Conservation (phyloP, 2,329 filamentous ascomycete genomes). For the Nannizziopsis arthrosporioides region DNA sequence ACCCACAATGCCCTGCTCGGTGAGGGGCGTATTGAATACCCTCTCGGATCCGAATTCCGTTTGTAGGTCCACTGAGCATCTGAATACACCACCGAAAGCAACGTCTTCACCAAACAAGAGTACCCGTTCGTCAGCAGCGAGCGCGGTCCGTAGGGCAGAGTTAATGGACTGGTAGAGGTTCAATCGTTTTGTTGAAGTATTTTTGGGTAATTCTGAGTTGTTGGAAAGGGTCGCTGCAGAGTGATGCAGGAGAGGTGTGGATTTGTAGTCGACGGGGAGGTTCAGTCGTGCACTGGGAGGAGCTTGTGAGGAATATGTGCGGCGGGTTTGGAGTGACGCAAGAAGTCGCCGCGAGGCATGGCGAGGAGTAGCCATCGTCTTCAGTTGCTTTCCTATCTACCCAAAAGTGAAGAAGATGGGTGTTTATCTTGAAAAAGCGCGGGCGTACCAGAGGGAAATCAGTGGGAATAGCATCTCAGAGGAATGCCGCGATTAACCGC, state of each 20-base stretch:
- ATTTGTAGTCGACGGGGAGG: conserved; percentile 73
- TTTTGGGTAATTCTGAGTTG: conserved; percentile 61
- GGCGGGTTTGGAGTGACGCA: conserved; percentile 8
- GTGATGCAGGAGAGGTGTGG: conserved; percentile 70
- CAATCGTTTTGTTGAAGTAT: conserved; percentile 65
- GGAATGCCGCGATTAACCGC: conserved; percentile 9
- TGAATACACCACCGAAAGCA: conserved; percentile 90
- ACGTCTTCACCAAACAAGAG: conserved; percentile 94
- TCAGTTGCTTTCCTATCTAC: neutral
- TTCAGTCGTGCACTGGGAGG: conserved; percentile 56
- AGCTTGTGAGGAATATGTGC: conserved; percentile 38
- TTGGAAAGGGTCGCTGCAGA: conserved; percentile 59
- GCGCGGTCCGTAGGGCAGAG: conserved; percentile 68
- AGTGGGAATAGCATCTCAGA: too few relatives aligned
- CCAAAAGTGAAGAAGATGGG: neutral
- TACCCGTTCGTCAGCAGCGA: conserved; percentile 73
- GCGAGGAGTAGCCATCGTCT: conserved; percentile 3
- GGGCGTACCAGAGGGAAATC: too few relatives aligned
- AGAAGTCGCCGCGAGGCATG: conserved; percentile 9
- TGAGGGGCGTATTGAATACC: conserved; percentile 92
- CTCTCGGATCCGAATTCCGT: conserved; percentile 76
- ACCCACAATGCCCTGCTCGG: conserved; percentile 86
- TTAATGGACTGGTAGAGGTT: conserved; percentile 95
- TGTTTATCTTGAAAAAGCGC: too few relatives aligned
- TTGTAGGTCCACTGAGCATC: conserved; percentile 82